A percentile compares a stretch with the other conserved stretches of the same genome.
These are phyloP conservation scores for Ceratobasidium sp. DNA, from an alignment of 1,284 basidiomycete species.

Conservation along the genomic window DNA sequence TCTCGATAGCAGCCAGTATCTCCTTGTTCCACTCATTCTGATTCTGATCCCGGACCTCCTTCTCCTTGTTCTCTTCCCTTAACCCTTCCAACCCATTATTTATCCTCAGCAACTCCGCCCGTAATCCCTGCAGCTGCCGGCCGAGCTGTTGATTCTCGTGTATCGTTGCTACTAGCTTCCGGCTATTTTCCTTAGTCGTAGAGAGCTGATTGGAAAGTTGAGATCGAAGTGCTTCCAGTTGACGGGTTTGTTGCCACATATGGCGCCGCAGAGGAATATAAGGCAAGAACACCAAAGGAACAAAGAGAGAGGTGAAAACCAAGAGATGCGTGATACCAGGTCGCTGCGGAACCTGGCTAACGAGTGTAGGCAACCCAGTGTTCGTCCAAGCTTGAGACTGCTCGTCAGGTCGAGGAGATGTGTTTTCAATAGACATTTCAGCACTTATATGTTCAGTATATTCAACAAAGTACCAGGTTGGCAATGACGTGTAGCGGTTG, in stretches of 20 bases:
- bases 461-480: constrained; percentile 2
- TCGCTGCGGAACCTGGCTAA: constrained; percentile 36
- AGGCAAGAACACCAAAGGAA: constrained; percentile 34
- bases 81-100: neutral
- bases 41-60: neutral
- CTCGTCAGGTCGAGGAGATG: constrained; percentile 7
- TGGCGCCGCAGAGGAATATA: constrained; percentile 31
- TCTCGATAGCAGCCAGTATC: constrained; percentile 30
- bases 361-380: constrained; percentile 29
- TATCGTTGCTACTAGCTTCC: constrained; percentile 31
- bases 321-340: constrained; percentile 39
- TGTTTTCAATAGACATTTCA: constrained; percentile 18
- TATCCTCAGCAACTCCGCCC: constrained; percentile 10
- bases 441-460: neutral
- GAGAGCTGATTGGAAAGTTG: constrained; percentile 25
- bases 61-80: constrained; percentile 26
- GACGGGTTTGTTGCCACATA: constrained; percentile 30
- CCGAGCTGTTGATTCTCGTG: constrained; percentile 30
- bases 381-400: constrained; percentile 16
- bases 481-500: constrained; percentile 2
- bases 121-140: constrained; percentile 3
- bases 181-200: constrained; percentile 33
- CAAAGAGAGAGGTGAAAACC: constrained; percentile 36
- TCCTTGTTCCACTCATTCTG: constrained; percentile 36
- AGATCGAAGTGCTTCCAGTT: neutral